Percentiles rank a stretch among this genome's conserved stretches.
Conservation (phyloP, 1,284 basidiomycete species). For the Leccinum variabile region DNA sequence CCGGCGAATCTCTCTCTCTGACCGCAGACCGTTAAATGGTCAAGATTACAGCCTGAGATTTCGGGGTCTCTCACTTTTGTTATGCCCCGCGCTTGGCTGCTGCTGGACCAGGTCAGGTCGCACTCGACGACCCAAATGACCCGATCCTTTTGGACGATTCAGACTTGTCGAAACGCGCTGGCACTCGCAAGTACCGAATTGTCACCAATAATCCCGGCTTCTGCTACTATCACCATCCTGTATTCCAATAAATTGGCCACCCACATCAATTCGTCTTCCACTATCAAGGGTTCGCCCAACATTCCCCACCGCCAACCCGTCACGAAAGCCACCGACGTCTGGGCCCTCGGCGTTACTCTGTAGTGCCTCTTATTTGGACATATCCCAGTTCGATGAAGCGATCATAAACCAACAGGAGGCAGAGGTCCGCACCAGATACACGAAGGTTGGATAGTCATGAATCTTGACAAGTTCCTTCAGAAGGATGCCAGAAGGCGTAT, state of each 20-base stretch:
- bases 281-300: conserved; percentile 35
- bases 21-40: conserved; percentile 79
- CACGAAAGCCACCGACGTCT: conserved; percentile 97
- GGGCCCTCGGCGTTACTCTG: conserved; percentile 97
- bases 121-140: conserved; percentile 45
- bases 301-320: conserved; percentile 60
- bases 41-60: conserved; percentile 86
- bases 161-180: conserved; percentile 90
- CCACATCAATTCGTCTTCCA: conserved; percentile 34
- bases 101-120: conserved; percentile 43
- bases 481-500: conserved; percentile 84
- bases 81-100: conserved; percentile 74
- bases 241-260: conserved; percentile 30
- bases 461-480: conserved; percentile 75
- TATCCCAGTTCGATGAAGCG: conserved; percentile 73
- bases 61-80: conserved; percentile 96
- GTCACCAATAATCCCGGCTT: conserved; percentile 33
- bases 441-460: conserved; percentile 63
- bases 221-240: conserved; percentile 34
- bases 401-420: conserved; percentile 64
- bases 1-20: conserved; percentile 89
- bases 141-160: conserved; percentile 80
- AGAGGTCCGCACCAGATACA: conserved; percentile 45
- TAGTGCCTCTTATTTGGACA: conserved; percentile 92
- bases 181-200: conserved; percentile 51